Evolutionary conservation across 441 rosid genomes (phyloP).

Genomic region (Lepidium campestre): DNA sequence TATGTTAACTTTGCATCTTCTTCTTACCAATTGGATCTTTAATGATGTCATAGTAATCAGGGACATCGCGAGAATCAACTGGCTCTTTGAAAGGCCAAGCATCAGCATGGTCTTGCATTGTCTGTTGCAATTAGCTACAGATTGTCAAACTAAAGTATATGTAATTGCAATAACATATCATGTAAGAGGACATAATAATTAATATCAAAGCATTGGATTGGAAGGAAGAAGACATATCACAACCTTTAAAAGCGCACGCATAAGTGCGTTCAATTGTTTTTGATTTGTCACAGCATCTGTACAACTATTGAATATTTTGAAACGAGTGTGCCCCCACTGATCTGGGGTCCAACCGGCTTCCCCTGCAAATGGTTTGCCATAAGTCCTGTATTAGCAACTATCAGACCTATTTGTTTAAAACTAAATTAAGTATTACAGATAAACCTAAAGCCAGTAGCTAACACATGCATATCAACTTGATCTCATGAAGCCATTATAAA

Average conservation of each 20-base stretch:
- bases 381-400: not conserved
- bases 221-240: not conserved
- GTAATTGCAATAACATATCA: not conserved
- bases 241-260: slow-evolving; percentile 92
- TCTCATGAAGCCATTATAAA: not conserved
- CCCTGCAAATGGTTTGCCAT: slow-evolving; percentile 41
- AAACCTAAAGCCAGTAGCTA: not conserved
- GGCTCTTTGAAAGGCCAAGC: slow-evolving; percentile 99
- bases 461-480: slow-evolving; percentile 10
- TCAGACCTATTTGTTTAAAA: not conserved
- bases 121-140: slow-evolving; percentile 39
- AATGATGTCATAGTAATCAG: slow-evolving; percentile 95
- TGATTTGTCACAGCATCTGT: slow-evolving; percentile 58
- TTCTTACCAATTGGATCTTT: slow-evolving; percentile 97
- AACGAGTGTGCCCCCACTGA: slow-evolving; percentile 93
- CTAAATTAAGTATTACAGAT: not conserved
- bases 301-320: slow-evolving; percentile 49
- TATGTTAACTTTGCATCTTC: not conserved
- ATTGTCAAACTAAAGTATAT: not conserved
- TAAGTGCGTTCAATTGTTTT: slow-evolving; percentile 69
- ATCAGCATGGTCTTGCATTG: slow-evolving; percentile 90
- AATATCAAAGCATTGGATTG: not conserved
- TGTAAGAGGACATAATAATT: not conserved
- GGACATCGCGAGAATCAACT: slow-evolving; percentile 90
- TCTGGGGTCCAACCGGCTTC: slow-evolving; percentile 99